A percentile compares a stretch with the other conserved stretches of the same genome.
These are phyloP conservation scores for Pichia pseudocactophila DNA, from an alignment of 805 yeast species.

Conservation along the genomic window DNA sequence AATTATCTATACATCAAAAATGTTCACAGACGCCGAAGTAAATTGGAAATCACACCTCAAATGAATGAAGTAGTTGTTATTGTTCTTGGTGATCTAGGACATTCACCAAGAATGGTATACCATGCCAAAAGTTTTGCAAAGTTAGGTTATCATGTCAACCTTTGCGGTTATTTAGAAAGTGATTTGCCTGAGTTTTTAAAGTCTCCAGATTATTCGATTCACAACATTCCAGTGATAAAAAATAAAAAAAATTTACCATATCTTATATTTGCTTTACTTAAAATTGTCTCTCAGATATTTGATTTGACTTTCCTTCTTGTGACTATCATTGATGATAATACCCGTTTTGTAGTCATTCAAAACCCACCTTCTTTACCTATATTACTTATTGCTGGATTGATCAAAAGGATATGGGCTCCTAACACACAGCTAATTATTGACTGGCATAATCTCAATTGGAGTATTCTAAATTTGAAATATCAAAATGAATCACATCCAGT, in stretches of 20 bases:
- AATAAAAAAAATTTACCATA: slow-evolving; percentile 41
- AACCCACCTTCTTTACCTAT: slow-evolving; percentile 93
- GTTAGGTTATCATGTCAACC: slow-evolving; percentile 62
- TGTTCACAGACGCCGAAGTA: slow-evolving; percentile 8
- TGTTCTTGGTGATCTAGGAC: slow-evolving; percentile 90
- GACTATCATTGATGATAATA: slow-evolving; percentile 45
- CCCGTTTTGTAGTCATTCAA: slow-evolving; percentile 65
- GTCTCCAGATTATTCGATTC: slow-evolving; percentile 40
- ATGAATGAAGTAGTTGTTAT: slow-evolving; percentile 58
- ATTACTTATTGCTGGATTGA: slow-evolving; percentile 51
- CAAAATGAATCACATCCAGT: slow-evolving; percentile 46
- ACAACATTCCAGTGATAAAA: slow-evolving; percentile 33
- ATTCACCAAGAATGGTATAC: slow-evolving; percentile 89
- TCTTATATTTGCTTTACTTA: slow-evolving; percentile 44
- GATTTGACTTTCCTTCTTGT: slow-evolving; percentile 41
- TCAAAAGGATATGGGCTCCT: slow-evolving; percentile 34
- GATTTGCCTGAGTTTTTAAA: slow-evolving; percentile 41
- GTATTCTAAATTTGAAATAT: slow-evolving; percentile 65
- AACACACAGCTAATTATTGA: slow-evolving; percentile 68
- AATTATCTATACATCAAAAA: slow-evolving; percentile 20
- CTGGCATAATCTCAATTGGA: slow-evolving; percentile 93
- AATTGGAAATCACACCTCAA: slow-evolving; percentile 10
- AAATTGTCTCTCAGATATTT: slow-evolving; percentile 49
- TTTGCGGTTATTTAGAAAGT: slow-evolving; percentile 75
- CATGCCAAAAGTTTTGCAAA: slow-evolving; percentile 76